These are phyloP conservation scores for Scenedesmus sp. DNA, from an alignment of 163 green algal genomes.

Conservation along the genomic window DNA sequence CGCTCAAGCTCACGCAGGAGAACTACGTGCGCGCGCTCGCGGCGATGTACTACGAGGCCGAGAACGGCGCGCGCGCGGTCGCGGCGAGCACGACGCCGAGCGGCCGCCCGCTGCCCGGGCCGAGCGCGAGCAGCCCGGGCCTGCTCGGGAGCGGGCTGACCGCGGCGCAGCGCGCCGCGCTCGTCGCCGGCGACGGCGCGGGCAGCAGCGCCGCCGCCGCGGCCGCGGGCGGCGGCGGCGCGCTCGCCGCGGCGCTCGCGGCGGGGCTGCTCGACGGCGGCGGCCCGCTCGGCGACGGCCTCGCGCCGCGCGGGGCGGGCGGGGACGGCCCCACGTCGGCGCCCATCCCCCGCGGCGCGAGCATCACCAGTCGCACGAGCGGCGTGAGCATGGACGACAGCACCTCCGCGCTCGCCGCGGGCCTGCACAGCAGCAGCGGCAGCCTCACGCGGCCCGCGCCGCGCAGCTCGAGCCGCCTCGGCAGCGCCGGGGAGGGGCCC, in stretches of 20 bases:
- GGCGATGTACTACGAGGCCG: conserved; percentile 45
- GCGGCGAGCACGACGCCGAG: conserved; percentile 20
- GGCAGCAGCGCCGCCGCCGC: neutral
- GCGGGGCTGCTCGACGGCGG: neutral
- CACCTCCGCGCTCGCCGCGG: neutral
- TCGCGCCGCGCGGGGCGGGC: neutral
- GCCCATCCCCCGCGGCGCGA: neutral
- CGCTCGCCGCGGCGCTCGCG: neutral
- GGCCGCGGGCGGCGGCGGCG: neutral
- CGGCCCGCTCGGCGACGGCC: too few relatives aligned
- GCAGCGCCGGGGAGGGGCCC: neutral
- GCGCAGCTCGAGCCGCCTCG: too few relatives aligned
- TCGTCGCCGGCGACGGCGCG: neutral
- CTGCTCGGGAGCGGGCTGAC: neutral
- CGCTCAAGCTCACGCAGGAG: conserved; percentile 60
- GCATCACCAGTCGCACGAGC: neutral
- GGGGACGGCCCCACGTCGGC: neutral
- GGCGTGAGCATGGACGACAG: conserved; percentile 12
- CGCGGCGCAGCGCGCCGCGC: neutral
- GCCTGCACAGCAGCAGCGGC: neutral
- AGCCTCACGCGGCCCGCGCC: too few relatives aligned
- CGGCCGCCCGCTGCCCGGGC: neutral
- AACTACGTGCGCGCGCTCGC: conserved; percentile 44
- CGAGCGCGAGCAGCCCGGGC: conserved; percentile 19
- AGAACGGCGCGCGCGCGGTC: conserved; percentile 25